Evolutionary conservation across 108 stramenopile species (phyloP), one percentile per base, ranked within the genome.

Genomic region (Epipyxis sp.): DNA sequence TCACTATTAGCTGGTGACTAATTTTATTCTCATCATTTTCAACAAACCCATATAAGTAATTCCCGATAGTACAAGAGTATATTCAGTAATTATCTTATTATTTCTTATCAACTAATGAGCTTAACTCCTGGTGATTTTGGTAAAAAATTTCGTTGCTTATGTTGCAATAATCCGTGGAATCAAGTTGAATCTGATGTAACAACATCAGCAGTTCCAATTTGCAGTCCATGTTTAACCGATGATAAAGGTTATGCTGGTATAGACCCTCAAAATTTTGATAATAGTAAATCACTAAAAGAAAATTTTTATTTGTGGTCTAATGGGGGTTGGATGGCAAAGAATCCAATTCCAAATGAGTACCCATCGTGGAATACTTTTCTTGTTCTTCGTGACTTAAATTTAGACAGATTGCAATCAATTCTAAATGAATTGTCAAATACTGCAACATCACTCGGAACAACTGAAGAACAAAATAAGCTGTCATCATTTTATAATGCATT

Each of bases 301-400:
- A 77, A 92, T 74, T 92, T 92, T 77, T 92, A 84, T 69, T 29
- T 44, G 0, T 91, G 89, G 44, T 78, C 90, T 59, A 92, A 92
- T 76, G 90, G 90, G 0, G 83, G 80, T 6, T 92, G 92, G 92
- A 84, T 90, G 61, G 77, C 85, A 34, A 82, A 88, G 25, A 92
- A 92, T 88, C 92, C 90, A 59, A 92, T 92, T 45, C 92, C 92
- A 37, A n/a, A 80, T 16, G 90, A 81, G 35, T 92, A 92, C 85
- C 85, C 90, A 32, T 78, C 80, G 41, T 92, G 92, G 92, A 90
- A 91, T 81, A 83, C 90, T 0, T 92, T 92, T 74, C 72, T 91
- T 59, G 68, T 59, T 34, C 80, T 92, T 43, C 82, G 89, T 1
- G 82, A 87, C 30, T 78, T 87, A 72, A 88, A 83, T 69, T 90